These are phyloP conservation scores for Cercospora zeae-maydis DNA, from an alignment of 2,329 filamentous ascomycete genomes.

Conservation along the genomic window DNA sequence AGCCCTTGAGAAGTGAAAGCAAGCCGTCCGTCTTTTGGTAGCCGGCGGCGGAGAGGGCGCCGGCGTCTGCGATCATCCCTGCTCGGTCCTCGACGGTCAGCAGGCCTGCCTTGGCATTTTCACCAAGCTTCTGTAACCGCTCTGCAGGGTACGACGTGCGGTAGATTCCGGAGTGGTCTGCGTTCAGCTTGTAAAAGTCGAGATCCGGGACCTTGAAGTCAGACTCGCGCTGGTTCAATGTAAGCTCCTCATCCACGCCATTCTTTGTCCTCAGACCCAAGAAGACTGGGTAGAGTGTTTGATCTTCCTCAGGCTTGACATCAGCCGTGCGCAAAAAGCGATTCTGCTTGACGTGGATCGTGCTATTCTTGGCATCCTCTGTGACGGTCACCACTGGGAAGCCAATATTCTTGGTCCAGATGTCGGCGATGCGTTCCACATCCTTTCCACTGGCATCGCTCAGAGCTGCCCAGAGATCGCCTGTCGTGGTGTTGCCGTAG, in stretches of 20 bases:
- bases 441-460: constrained; percentile 87
- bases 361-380: constrained; percentile 65
- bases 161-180: constrained; percentile 89
- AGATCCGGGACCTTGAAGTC: constrained; percentile 72
- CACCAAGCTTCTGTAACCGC: constrained; percentile 79
- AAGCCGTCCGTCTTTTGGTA: constrained; percentile 92
- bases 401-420: constrained; percentile 96
- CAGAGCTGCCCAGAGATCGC: constrained; percentile 84
- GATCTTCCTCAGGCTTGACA: constrained; percentile 87
- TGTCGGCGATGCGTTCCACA: constrained; percentile 84
- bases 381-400: constrained; percentile 87
- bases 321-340: constrained; percentile 90
- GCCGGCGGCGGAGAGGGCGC: constrained; percentile 81
- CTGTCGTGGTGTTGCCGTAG: constrained; percentile 91
- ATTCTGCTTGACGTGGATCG: constrained; percentile 88
- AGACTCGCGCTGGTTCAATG: constrained; percentile 68
- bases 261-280: constrained; percentile 78
- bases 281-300: constrained; percentile 84
- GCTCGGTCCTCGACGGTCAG: constrained; percentile 86
- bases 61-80: constrained; percentile 85
- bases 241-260: constrained; percentile 74
- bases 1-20: constrained; percentile 77
- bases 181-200: constrained; percentile 96
- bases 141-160: constrained; percentile 82
- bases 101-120: constrained; percentile 75